Conservation (phyloP, 345 rosid genomes). For the Euphorbia pulcherrima region DNA sequence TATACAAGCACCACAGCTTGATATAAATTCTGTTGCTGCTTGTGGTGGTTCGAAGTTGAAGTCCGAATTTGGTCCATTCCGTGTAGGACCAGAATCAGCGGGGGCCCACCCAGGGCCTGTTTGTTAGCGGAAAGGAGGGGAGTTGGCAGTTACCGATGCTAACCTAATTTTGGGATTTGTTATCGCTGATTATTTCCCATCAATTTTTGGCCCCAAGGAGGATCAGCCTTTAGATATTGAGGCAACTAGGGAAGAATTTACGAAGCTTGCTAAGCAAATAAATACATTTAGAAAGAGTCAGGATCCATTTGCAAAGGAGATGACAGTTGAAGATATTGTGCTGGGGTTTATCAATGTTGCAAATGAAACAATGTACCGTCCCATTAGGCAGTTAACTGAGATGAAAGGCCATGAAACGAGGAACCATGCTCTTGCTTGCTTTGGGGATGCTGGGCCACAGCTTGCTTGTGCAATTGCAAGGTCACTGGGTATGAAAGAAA, state of each 20-base stretch:
- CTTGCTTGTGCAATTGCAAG: conserved; percentile 96
- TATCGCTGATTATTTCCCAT: conserved; percentile 89
- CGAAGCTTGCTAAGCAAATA: conserved; percentile 67
- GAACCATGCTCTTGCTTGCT: conserved; percentile 92
- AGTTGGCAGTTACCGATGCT: conserved; percentile 91
- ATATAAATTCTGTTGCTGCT: conserved; percentile 95
- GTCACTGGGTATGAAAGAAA: conserved; percentile 89
- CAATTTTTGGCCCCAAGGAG: conserved; percentile 85
- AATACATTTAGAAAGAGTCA: conserved; percentile 77
- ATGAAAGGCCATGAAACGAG: conserved; percentile 98
- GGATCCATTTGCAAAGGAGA: conserved; percentile 63
- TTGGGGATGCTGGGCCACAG: conserved; percentile 99
- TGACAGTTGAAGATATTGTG: conserved; percentile 84
- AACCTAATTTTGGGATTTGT: conserved; percentile 81
- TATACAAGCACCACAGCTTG: conserved; percentile 98
- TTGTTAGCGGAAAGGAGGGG: conserved; percentile 91
- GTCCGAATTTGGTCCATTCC: conserved; percentile 89
- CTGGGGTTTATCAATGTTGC: conserved; percentile 91
- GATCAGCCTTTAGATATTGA: conserved; percentile 72
- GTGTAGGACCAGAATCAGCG: conserved; percentile 92
- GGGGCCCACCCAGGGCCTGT: conserved; percentile 99
- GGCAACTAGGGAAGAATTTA: conserved; percentile 70
- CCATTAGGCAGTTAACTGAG: conserved; percentile 89
- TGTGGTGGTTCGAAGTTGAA: conserved; percentile 95
- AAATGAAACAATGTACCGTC: conserved; percentile 98